These are phyloP conservation scores for Hygrophila difformis DNA, from an alignment of 257 asterid species.

Conservation along the genomic window DNA sequence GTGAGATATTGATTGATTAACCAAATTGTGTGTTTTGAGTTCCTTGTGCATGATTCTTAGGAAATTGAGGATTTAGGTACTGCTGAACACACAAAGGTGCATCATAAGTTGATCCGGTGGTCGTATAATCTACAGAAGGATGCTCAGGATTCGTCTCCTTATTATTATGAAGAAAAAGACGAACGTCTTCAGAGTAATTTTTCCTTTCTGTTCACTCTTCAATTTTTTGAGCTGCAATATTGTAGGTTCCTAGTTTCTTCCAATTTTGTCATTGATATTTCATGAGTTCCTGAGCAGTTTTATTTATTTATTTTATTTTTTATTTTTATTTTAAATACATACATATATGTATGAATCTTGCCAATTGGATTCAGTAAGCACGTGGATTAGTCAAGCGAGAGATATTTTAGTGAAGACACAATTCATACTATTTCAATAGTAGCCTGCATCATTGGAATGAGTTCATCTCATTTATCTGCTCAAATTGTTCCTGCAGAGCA, in stretches of 20 bases:
- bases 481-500: constrained; percentile 26
- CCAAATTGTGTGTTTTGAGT: not conserved
- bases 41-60: constrained; percentile 17
- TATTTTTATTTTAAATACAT: no score
- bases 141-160: constrained; percentile 38
- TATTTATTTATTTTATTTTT: no score
- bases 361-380: no score
- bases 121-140: constrained; percentile 26
- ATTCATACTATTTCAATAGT: no score
- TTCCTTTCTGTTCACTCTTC: not conserved
- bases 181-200: constrained; percentile 25
- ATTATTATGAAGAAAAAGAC: constrained; percentile 35
- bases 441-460: no score
- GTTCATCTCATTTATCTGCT: constrained; percentile 6
- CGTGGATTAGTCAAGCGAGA: no score
- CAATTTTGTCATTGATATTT: no score
- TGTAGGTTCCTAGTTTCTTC: no score
- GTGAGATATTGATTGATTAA: not conserved
- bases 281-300: no score
- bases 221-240: no score
- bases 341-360: no score
- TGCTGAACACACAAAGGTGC: constrained; percentile 23
- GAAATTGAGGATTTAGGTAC: constrained; percentile 42
- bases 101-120: constrained; percentile 25
- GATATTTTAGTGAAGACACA: no score